phyloP scores from a whole-genome alignment of 2,329 filamentous ascomycete species.

The Stemphylium beticola region DNA sequence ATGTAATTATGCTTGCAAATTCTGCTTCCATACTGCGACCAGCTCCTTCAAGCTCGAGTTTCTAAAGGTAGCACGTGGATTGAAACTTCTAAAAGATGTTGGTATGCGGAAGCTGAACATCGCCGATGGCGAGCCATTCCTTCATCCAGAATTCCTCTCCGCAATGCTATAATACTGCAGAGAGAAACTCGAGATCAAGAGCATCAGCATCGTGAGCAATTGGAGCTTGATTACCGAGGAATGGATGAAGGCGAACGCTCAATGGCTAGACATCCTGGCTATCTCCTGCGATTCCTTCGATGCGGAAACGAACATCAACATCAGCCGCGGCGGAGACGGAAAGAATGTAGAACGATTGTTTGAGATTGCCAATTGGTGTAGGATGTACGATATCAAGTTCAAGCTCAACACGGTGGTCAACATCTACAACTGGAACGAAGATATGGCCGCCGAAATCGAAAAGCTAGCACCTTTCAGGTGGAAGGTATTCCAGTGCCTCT shows the following conservation, averaged over 20 bases:
- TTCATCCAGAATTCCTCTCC: slow-evolving; percentile 4
- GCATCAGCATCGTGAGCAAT: slow-evolving; percentile 9
- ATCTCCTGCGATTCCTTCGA: slow-evolving; percentile 8
- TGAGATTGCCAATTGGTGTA: background rate
- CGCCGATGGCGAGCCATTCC: slow-evolving; percentile 7
- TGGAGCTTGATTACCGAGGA: background rate
- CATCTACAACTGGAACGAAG: slow-evolving; percentile 5
- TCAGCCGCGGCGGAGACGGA: slow-evolving; percentile 3
- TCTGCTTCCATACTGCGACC: slow-evolving; percentile 58
- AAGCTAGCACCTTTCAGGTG: slow-evolving; percentile 11
- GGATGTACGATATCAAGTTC: slow-evolving; percentile 4
- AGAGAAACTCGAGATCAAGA: slow-evolving; percentile 3
- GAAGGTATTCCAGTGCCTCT: slow-evolving; percentile 9
- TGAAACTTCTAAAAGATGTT: slow-evolving; percentile 3
- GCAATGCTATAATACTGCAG: slow-evolving; percentile 8
- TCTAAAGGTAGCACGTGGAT: slow-evolving; percentile 49
- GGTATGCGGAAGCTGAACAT: slow-evolving; percentile 13
- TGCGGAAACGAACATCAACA: slow-evolving; percentile 4
- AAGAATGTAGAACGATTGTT: background rate
- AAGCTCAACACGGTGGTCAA: slow-evolving; percentile 11
- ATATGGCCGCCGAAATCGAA: slow-evolving; percentile 3
- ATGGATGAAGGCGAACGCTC: slow-evolving; percentile 1
- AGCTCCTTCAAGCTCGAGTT: slow-evolving; percentile 53
- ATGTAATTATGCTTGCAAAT: background rate
- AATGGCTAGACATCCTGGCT: slow-evolving; percentile 6